Conservation (phyloP, 129 eudicot species). For the Solidago caesia region DNA sequence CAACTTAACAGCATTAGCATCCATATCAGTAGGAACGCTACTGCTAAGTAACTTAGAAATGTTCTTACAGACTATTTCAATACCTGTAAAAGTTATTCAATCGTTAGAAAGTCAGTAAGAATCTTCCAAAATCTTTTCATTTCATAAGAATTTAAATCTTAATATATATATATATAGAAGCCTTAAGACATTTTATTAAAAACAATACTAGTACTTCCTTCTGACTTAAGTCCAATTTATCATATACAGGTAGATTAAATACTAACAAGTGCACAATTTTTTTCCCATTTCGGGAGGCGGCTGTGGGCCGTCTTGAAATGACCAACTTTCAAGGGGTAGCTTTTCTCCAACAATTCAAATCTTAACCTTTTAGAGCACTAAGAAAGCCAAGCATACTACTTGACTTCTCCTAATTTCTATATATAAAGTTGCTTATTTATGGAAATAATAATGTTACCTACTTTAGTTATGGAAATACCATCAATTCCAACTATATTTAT, state of each 20-base stretch:
- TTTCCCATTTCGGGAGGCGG: neutral
- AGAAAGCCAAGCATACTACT: neutral
- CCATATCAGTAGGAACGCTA: slow-evolving; percentile 38
- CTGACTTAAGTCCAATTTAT: neutral
- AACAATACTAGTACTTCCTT: neutral
- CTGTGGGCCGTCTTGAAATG: neutral
- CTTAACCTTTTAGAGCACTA: neutral
- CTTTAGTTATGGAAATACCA: neutral
- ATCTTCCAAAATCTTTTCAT: neutral
- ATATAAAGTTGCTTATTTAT: neutral
- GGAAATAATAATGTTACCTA: neutral
- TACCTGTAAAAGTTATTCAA: slow-evolving; percentile 24
- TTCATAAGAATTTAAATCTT: neutral
- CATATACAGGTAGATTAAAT: no score
- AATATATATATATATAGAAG: neutral
- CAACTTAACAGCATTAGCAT: slow-evolving; percentile 36
- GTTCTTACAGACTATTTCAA: slow-evolving; percentile 22
- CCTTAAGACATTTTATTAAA: neutral
- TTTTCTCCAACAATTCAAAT: neutral
- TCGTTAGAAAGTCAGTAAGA: slow-evolving; percentile 13
- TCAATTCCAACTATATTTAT: no score
- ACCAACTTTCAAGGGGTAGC: neutral
- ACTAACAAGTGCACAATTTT: no score
- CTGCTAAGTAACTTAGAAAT: slow-evolving; percentile 21
- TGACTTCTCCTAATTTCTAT: neutral